Base-by-base conservation (phyloP, 2,329 filamentous ascomycete species). In the Parascedosporium putredinis region DNA sequence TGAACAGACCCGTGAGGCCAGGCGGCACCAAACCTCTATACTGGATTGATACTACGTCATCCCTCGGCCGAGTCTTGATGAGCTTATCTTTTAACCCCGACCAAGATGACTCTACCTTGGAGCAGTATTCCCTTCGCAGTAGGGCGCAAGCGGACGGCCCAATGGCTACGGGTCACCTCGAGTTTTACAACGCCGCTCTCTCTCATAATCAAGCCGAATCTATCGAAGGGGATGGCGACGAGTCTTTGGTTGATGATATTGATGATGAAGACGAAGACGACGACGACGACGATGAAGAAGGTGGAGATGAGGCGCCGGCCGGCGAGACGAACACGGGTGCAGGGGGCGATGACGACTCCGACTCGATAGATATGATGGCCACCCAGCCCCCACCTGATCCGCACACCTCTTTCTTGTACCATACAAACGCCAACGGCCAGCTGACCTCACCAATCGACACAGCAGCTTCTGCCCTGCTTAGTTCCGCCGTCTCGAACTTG, bases 181-280 rank as follows among this genome's bases (percentile, higher is more conserved):
- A 42, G 16, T 42, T 23, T 10, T 42, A 42, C 10, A 23, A 42
- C 23, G 20, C 23, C 18, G 18, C 38, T 10, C 18, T 42, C 12
- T 10, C 38, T 3, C 16, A 42, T 16, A 22, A 20, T 23, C n/a
- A 36, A 36, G 33, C n/a, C 33, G 33, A 36, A 36, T 23, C 29
- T 23, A 24, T 27, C 16, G 27, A 18, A 45, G n/a, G 22, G 24
- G 43, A 18, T 51, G 45, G 45, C 20, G 53, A 46, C 51, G 54
- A 14, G 53, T 51, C 25, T 55, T n/a, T 18, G 3, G 24, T 25
- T n/a, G 42, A 50, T 29, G 42, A 20, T n/a, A 33, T n/a, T 2
- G 45, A 40, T 5, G 43, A 44, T 9, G 45, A 50, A 9, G 38
- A 45, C 31, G 47, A 52, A 14, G 25, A 33, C 8, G n/a, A 50